A percentile compares a stretch with the other conserved stretches of the same genome.
Evolutionary conservation across 2,329 filamentous ascomycete genomes (phyloP).

Genomic region (Corniculantispora saksenae): DNA sequence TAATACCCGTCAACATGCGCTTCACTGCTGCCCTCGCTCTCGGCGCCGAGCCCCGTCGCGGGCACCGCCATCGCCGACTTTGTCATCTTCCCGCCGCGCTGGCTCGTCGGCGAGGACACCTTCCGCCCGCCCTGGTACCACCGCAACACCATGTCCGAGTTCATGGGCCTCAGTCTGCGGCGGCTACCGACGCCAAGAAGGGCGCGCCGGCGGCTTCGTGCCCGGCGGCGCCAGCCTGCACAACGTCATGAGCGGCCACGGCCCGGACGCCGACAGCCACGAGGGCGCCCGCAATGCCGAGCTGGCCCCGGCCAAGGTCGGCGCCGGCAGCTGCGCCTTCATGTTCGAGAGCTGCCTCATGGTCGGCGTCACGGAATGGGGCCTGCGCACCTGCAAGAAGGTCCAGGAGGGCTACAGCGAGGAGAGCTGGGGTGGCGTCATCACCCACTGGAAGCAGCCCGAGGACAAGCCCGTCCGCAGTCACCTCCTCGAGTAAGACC

Average conservation of each 20-base stretch:
- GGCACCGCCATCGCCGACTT: constrained; percentile 71
- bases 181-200: constrained; percentile 63
- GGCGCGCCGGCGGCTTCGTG: constrained; percentile 54
- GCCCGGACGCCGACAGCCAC: constrained; percentile 58
- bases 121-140: constrained; percentile 75
- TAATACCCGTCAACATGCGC: constrained; percentile 52
- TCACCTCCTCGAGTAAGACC: constrained; percentile 26
- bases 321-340: constrained; percentile 63
- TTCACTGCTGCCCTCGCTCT: constrained; percentile 53
- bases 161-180: constrained; percentile 62
- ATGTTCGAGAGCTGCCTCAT: constrained; percentile 71
- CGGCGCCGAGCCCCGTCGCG: constrained; percentile 53
- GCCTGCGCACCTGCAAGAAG: constrained; percentile 58
- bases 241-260: constrained; percentile 71
- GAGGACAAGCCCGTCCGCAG: constrained; percentile 33
- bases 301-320: constrained; percentile 58
- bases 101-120: constrained; percentile 68
- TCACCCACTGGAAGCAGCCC: constrained; percentile 60
- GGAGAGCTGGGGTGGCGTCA: constrained; percentile 75
- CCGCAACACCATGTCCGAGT: constrained; percentile 67
- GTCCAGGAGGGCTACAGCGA: constrained; percentile 70
- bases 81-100: constrained; percentile 71
- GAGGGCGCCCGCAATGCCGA: constrained; percentile 58
- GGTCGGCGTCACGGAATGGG: constrained; percentile 73
- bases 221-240: constrained; percentile 64